These are phyloP conservation scores for Yamadazyma taylorii DNA, from an alignment of 1,139 yeast species.

Conservation along the genomic window DNA sequence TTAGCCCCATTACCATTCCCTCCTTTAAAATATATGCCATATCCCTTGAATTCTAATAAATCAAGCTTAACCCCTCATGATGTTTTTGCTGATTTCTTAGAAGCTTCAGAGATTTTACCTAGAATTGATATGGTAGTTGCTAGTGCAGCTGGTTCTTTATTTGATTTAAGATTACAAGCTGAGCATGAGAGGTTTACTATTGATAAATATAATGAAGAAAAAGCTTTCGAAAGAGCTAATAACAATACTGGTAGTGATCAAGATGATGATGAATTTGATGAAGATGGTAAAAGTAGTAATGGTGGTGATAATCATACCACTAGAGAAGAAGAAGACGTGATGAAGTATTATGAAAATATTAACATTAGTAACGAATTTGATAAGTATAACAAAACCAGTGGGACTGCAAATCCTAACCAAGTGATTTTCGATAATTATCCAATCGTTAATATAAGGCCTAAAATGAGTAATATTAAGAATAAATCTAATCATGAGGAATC, in stretches of 20 bases:
- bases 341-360: slow-evolving; percentile 8
- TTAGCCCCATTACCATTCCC: slow-evolving; percentile 52
- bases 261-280: slow-evolving; percentile 8
- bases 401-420: background rate
- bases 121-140: slow-evolving; percentile 50
- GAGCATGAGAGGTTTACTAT: slow-evolving; percentile 32
- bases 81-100: slow-evolving; percentile 36
- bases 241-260: slow-evolving; percentile 7
- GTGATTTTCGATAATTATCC: slow-evolving; percentile 10
- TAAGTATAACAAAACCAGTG: slow-evolving; percentile 5
- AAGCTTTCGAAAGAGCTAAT: slow-evolving; percentile 1
- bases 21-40: slow-evolving; percentile 51
- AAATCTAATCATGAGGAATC: slow-evolving; percentile 5
- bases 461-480: slow-evolving; percentile 16
- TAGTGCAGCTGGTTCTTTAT: slow-evolving; percentile 49
- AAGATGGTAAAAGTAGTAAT: slow-evolving; percentile 1
- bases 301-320: too few relatives aligned
- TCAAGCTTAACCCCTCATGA: slow-evolving; percentile 38
- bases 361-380: slow-evolving; percentile 7
- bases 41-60: slow-evolving; percentile 40
- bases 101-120: slow-evolving; percentile 40
- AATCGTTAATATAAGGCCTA: slow-evolving; percentile 8
- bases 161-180: slow-evolving; percentile 39
- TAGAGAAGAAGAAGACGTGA: slow-evolving; percentile 5
- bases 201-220: slow-evolving; percentile 14